Base-by-base conservation (phyloP, 2,329 filamentous ascomycete species). In the Venturia pyrina region DNA sequence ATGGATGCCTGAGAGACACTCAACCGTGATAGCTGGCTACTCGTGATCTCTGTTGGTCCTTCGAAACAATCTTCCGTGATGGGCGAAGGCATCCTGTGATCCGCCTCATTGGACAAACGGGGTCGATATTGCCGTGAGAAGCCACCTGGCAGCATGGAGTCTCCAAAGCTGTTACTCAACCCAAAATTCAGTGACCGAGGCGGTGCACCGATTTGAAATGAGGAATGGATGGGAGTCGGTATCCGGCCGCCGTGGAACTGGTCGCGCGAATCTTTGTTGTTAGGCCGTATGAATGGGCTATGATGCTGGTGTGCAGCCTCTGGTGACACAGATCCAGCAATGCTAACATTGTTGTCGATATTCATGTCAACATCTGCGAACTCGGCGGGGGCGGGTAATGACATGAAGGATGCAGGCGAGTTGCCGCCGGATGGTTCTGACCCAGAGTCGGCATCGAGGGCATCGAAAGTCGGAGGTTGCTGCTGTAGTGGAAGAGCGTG, bases 161-260 rank as follows among this genome's bases (percentile, higher is more conserved):
- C 74, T 72, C 65, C 65, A 24, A 32, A 46, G 66, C 70, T 71
- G 72, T 72, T 61, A 67, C 68, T 13, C 8, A 44, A 43, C n/a
- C 40, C 59, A 2, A 37, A 57, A 19, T 24, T 37, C 32, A 43
- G 19, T 15, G 63, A 32, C 10, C 48, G 24, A 43, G 46, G 71
- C 69, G 62, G 70, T 43, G 32, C 57, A 32, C 65, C 66, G 53
- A 60, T 69, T 65, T 72, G 72, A 65, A 78, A 78, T 1, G 70
- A 74, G 61, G 74, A 70, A 64, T 76, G 73, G 64, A 78, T 78
- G 53, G 76, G 76, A 28, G 76, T 78, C 2, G 76, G 75, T 65
- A 78, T 72, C n/a, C 76, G 69, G 68, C 67, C 73, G 28, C 62
- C 66, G 13, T 63, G 34, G 56, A 68, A 65, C 62, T 57, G 57